phyloP scores from a whole-genome alignment of 139 green algal species.

The Desmodesmus armatus region DNA sequence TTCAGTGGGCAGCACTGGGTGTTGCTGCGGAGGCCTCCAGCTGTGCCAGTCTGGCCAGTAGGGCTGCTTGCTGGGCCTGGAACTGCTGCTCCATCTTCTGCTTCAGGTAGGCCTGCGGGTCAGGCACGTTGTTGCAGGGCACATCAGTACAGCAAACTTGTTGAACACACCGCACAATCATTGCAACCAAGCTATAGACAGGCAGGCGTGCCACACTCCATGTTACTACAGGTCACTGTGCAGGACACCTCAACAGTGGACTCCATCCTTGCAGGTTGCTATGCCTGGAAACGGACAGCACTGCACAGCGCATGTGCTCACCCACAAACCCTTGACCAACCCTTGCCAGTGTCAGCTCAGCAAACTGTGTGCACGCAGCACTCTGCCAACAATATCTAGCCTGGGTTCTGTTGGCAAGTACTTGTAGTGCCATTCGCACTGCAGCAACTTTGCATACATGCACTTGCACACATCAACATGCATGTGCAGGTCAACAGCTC shows the following conservation, averaged over 20 bases:
- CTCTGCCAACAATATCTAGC: no score
- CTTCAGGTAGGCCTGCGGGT: constrained; percentile 49
- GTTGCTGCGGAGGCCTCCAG: constrained; percentile 54
- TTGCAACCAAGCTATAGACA: neutral
- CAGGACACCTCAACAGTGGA: no score
- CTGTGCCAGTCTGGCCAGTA: constrained; percentile 56
- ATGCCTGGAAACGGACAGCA: no score
- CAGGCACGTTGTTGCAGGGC: neutral
- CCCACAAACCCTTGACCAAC: no score
- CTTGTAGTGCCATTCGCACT: neutral
- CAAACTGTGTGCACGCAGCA: no score
- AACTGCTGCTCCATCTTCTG: constrained; percentile 65
- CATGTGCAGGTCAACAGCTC: neutral
- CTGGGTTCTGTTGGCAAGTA: no score
- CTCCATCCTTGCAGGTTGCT: no score
- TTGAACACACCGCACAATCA: neutral
- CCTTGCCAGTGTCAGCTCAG: no score
- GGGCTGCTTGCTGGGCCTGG: constrained; percentile 52
- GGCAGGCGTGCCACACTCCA: neutral
- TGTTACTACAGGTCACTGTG: no score
- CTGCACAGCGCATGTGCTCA: no score
- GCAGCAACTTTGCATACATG: neutral
- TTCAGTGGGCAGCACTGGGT: neutral
- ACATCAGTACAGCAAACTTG: neutral
- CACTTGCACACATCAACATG: neutral